Evolutionary conservation across 805 yeast genomes (phyloP).

Genomic region (Pichia sporocuriosa): DNA sequence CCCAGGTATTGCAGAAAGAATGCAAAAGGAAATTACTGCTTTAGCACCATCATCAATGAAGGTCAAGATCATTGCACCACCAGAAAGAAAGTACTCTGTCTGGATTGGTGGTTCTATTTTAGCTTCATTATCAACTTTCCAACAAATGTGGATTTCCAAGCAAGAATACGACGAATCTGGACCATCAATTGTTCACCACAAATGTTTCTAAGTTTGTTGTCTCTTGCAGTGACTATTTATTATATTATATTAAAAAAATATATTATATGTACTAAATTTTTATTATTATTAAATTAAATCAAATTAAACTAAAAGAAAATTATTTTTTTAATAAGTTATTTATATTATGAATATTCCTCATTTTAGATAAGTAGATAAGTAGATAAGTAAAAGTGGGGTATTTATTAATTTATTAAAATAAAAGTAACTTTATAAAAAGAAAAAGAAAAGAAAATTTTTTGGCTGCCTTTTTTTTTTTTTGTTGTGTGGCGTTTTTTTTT

Average conservation of each 20-base stretch:
- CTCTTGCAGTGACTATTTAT: neutral
- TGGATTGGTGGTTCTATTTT: conserved; percentile 99
- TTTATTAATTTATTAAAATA: too few species aligned
- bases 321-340: conserved; percentile 3
- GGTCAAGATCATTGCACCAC: conserved; percentile 99
- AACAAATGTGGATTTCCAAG: conserved; percentile 99
- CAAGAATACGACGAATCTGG: conserved; percentile 99
- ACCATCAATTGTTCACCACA: conserved; percentile 97
- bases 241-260: too few species aligned
- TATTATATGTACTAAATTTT: conserved; percentile 4
- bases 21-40: conserved; percentile 99
- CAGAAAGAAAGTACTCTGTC: conserved; percentile 98
- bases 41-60: conserved; percentile 99
- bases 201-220: conserved; percentile 60
- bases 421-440: too few species aligned
- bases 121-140: conserved; percentile 98
- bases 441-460: too few species aligned
- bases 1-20: conserved; percentile 99
- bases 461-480: too few species aligned
- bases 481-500: too few species aligned
- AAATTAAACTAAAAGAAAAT: too few species aligned
- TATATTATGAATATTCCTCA: neutral
- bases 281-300: conserved; percentile 6
- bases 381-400: too few species aligned
- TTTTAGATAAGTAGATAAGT: too few species aligned